Conservation (phyloP, 257 asterid species). For the Penstemon barbatus region DNA sequence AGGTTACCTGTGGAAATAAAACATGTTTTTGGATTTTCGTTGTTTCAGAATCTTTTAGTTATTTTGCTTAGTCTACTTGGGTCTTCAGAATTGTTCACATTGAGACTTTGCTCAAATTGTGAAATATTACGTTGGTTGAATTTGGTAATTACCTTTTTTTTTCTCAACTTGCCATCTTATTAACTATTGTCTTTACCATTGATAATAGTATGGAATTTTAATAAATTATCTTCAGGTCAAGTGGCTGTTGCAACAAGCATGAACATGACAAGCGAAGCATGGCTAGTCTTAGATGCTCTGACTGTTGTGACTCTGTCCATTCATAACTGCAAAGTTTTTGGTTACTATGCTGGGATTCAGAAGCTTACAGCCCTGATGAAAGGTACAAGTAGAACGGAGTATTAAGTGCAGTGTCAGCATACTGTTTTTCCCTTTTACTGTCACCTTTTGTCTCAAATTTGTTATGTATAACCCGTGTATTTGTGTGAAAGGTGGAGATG, state of each 20-base stretch:
- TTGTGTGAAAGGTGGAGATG: slow-evolving; percentile 17
- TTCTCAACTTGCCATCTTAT: slow-evolving; percentile 6
- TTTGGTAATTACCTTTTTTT: slow-evolving; percentile 7
- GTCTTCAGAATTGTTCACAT: slow-evolving; percentile 14
- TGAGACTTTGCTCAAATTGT: slow-evolving; percentile 6
- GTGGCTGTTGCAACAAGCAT: slow-evolving; percentile 47
- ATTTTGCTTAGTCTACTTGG: slow-evolving; percentile 4
- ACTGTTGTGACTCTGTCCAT: slow-evolving; percentile 68
- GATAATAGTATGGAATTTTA: slow-evolving; percentile 21
- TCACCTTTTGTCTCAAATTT: slow-evolving; percentile 16
- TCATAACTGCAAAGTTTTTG: slow-evolving; percentile 90
- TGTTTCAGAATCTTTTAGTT: background rate
- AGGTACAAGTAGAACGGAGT: slow-evolving; percentile 44
- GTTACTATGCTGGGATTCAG: slow-evolving; percentile 80
- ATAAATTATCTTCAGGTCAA: slow-evolving; percentile 48
- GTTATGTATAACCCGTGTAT: slow-evolving; percentile 3
- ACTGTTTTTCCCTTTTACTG: slow-evolving; percentile 17
- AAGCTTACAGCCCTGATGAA: slow-evolving; percentile 93
- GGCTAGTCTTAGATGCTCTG: slow-evolving; percentile 81
- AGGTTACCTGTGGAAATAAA: background rate
- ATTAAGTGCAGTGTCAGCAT: slow-evolving; percentile 13
- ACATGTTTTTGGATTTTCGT: background rate
- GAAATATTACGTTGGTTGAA: slow-evolving; percentile 6
- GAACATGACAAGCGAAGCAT: slow-evolving; percentile 56
- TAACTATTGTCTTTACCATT: slow-evolving; percentile 20